These are phyloP conservation scores for Toxoplasma gondii DNA, from an alignment of 169 alveolate genomes.

Conservation along the genomic window DNA sequence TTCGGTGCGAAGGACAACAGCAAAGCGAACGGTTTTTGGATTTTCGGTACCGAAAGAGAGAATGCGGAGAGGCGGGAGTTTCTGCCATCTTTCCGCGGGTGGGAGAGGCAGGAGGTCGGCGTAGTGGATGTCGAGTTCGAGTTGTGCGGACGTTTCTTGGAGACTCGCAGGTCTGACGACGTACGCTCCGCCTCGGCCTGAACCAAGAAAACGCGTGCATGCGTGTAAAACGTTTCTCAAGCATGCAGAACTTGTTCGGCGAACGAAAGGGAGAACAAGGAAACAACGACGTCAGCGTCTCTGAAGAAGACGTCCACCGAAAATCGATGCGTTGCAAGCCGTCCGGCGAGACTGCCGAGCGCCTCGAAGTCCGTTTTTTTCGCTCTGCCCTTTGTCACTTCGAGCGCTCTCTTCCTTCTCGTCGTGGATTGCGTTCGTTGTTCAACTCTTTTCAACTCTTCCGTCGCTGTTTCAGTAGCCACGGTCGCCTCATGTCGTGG, in stretches of 20 bases:
- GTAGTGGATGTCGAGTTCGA: slow-evolving; percentile 88
- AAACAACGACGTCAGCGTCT: neutral
- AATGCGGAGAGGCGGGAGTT: slow-evolving; percentile 95
- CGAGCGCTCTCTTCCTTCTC: too few species aligned
- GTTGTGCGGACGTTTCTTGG: slow-evolving; percentile 80
- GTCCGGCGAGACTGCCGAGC: too few species aligned
- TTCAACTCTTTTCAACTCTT: too few species aligned
- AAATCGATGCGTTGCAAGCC: too few species aligned
- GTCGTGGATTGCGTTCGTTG: too few species aligned
- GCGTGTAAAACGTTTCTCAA: neutral
- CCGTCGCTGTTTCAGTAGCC: too few species aligned
- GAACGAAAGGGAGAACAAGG: neutral
- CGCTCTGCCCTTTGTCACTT: too few species aligned
- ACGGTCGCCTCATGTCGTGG: too few species aligned
- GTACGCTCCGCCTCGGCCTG: slow-evolving; percentile 39
- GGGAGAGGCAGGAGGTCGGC: slow-evolving; percentile 82
- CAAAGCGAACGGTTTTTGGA: too few species aligned
- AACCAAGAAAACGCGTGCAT: neutral
- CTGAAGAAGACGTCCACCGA: too few species aligned
- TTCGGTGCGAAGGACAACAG: too few species aligned
- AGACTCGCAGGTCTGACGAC: slow-evolving; percentile 45
- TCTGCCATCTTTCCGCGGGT: slow-evolving; percentile 90
- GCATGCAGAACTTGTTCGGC: neutral
- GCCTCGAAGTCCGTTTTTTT: too few species aligned
- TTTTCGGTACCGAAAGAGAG: slow-evolving; percentile 90